Evolutionary conservation across 1,284 basidiomycete species (phyloP), one percentile per base, ranked within the genome.

Genomic region (Schizopora paradoxa): DNA sequence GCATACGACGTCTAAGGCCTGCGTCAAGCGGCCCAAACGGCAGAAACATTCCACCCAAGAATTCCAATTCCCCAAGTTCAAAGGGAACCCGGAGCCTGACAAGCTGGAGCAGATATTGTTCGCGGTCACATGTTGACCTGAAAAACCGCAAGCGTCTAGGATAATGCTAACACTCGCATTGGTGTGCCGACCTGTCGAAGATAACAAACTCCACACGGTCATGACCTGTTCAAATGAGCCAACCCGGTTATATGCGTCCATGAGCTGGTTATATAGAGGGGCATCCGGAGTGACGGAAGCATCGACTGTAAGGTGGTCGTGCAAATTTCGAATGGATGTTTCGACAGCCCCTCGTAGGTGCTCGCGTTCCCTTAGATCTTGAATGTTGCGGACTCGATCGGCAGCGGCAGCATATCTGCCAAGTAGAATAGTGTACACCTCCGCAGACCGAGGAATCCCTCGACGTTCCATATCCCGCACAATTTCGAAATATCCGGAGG

Each of bases 31-130:
- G 4, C 78, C 76, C 45, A 81, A 63, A 11, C 91, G 75, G 55
- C 86, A 87, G n/a, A 95, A 70, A 60, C 86, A 90, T 63, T 95
- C 91, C n/a, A 95, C 60, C 74, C 82, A 92, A 0, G 79, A 73
- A 48, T 86, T 82, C 83, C 87, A 92, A 52, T 85, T 83, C 33
- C 73, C 67, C 45, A 70, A 63, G 54, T 82, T 82, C 49, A 85
- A 66, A 13, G 57, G 58, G 54, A 81, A 80, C 5, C 69, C 67
- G 41, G 72, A 69, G 34, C 65, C 64, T 18, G 62, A 58, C n/a
- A 87, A 67, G 60, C 73, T 73, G 10, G 58, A 53, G 61, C 74
- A 74, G 27, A 84, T 74, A 42, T 70, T 66, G 41, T 65, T 64
- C 0, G 80, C 83, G n/a, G 72, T 62, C 14, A 65, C 64, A 53